These are phyloP conservation scores for Phellinidium pouzarii DNA, from an alignment of 1,284 basidiomycete genomes.

Conservation along the genomic window DNA sequence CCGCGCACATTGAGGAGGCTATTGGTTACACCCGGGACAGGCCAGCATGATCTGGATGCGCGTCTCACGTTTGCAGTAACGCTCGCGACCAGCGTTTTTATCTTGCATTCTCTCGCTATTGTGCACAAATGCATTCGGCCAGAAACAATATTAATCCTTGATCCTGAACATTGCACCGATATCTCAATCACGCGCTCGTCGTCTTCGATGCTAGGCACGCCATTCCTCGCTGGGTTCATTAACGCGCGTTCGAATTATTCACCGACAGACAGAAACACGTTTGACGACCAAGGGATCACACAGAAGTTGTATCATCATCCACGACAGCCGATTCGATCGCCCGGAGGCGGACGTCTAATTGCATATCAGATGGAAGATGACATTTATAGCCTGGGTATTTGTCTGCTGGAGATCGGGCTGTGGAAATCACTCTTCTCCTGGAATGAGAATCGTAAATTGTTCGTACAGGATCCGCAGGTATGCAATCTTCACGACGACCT, in stretches of 20 bases:
- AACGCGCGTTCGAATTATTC: background rate
- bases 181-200: background rate
- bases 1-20: constrained; percentile 6
- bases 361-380: constrained; percentile 14
- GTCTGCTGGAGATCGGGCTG: constrained; percentile 16
- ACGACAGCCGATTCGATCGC: background rate
- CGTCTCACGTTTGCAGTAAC: constrained; percentile 3
- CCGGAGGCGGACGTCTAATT: background rate
- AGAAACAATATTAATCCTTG: background rate
- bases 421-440: constrained; percentile 17
- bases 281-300: background rate
- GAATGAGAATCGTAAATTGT: background rate
- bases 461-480: background rate
- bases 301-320: background rate
- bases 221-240: background rate
- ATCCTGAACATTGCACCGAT: background rate
- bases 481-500: background rate
- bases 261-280: background rate
- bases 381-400: constrained; percentile 16
- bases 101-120: constrained; percentile 3
- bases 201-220: background rate
- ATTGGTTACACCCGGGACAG: background rate
- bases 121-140: background rate
- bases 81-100: background rate
- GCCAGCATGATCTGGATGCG: background rate